Evolutionary conservation across 768 basidiomycete species (phyloP), one percentile per base, ranked within the genome.

Genomic region (Pleurotus tuber-regium): DNA sequence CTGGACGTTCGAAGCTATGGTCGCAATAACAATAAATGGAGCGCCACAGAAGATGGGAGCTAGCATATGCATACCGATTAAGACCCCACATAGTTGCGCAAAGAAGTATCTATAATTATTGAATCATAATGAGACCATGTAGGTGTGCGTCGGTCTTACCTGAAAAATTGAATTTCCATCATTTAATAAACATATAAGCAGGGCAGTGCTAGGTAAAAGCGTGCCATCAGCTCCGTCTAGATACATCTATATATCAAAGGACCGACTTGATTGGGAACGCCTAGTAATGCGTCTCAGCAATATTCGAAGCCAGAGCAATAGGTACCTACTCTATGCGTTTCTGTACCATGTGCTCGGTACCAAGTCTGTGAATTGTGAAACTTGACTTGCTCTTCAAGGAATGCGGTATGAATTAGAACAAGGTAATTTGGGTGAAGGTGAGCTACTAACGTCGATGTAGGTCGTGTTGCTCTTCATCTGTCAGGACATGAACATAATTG

Each of bases 271-370:
- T 86, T 12, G 85, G 83, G 60, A 86, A 87, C 18, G 86, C 86
- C 84, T 87, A 54, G 28, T 43, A 54, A 42, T 39, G 57, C 43
- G n/a, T 23, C 46, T 49, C 24, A 49, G 49, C 29, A 21, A 35
- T 4, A 24, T 10, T 4, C 23, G 24, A 51, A 33, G n/a, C 46
- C 5, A 28, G 33, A 43, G 30, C 7, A 19, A 24, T 52, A 35
- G 51, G 30, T 30, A n/a, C 77, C 57, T 59, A 84, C 86, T 53
- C 85, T 68, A 59, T 88, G 91, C 0, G 91, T 91, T 53, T 83
- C 84, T 10, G 89, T 91, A 16, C 87, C 88, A 64, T 94, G 91
- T 5, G 91, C 81, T 46, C 87, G 72, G 67, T 92, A 94, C 91
- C 90, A 94, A 1, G 89, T 91, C 67, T 90, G 83, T 35, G 78